These are phyloP conservation scores for Microcyclospora pomicola DNA, from an alignment of 2,329 filamentous ascomycete species.

Conservation along the genomic window DNA sequence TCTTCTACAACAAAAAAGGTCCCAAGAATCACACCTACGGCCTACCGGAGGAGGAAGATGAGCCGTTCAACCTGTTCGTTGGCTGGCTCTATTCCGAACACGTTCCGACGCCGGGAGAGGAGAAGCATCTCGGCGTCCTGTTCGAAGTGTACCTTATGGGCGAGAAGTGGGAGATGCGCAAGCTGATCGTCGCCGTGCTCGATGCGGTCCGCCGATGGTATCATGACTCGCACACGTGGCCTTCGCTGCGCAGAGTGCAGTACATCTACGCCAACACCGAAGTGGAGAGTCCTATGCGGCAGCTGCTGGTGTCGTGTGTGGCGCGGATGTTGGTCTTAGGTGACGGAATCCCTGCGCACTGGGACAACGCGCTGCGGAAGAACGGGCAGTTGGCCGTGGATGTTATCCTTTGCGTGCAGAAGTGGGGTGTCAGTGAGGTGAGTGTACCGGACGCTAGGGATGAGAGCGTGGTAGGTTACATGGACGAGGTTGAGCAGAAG, in stretches of 20 bases:
- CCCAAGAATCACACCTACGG: conserved; percentile 28
- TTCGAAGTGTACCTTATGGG: conserved; percentile 42
- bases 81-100: conserved; percentile 39
- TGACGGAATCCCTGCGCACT: conserved; percentile 36
- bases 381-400: conserved; percentile 43
- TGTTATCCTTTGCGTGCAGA: conserved; percentile 40
- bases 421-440: conserved; percentile 38
- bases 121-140: conserved; percentile 36
- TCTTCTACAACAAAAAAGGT: conserved; percentile 32
- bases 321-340: conserved; percentile 38
- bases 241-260: conserved; percentile 39
- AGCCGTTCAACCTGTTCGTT: conserved; percentile 38
- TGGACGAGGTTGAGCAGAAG: conserved; percentile 21
- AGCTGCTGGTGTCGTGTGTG: conserved; percentile 31
- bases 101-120: conserved; percentile 34
- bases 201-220: conserved; percentile 38
- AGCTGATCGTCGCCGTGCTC: conserved; percentile 35
- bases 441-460: conserved; percentile 33
- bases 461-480: conserved; percentile 27
- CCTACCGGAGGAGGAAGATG: conserved; percentile 40
- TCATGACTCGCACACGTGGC: conserved; percentile 39
- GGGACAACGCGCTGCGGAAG: conserved; percentile 41
- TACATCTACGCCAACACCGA: conserved; percentile 22
- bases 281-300: conserved; percentile 19
- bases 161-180: conserved; percentile 38